These are phyloP conservation scores for Tilletia caries DNA, from an alignment of 1,284 basidiomycete species.

Conservation along the genomic window DNA sequence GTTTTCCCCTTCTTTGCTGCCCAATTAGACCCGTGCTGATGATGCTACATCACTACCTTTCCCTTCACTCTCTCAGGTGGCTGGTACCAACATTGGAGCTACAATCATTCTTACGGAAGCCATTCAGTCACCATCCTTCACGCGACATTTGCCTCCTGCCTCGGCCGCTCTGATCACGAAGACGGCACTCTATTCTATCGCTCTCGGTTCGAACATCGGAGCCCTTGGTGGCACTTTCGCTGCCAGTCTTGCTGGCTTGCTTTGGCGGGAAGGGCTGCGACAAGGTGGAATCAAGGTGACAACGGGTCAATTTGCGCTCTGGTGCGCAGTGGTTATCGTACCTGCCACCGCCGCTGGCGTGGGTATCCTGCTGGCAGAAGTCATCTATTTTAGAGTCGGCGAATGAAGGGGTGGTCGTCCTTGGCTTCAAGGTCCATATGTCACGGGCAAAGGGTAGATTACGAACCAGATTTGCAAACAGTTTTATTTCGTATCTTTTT, in stretches of 20 bases:
- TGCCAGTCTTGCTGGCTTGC: constrained; percentile 80
- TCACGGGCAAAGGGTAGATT: background rate
- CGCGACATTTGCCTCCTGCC: constrained; percentile 10
- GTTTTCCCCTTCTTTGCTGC: background rate
- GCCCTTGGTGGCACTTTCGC: constrained; percentile 87
- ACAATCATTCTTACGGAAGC: constrained; percentile 80
- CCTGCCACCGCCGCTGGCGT: constrained; percentile 45
- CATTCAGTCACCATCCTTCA: constrained; percentile 55
- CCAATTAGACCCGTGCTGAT: constrained; percentile 2
- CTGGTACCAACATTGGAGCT: constrained; percentile 92
- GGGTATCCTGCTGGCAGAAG: constrained; percentile 50
- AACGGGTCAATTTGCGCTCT: constrained; percentile 67
- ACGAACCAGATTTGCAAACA: background rate
- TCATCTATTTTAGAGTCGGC: constrained; percentile 28
- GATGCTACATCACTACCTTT: background rate
- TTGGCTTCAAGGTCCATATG: too few relatives aligned
- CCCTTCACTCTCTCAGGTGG: constrained; percentile 56
- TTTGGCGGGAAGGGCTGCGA: constrained; percentile 76
- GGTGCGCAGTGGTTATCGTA: constrained; percentile 63
- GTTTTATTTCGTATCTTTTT: background rate
- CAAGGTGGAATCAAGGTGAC: constrained; percentile 74
- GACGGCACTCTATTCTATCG: constrained; percentile 63
- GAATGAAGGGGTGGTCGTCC: background rate
- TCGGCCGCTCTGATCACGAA: constrained; percentile 40
- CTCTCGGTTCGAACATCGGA: constrained; percentile 81